Evolutionary conservation across 129 eudicot genomes (phyloP).

Genomic region (Mikania micrantha): DNA sequence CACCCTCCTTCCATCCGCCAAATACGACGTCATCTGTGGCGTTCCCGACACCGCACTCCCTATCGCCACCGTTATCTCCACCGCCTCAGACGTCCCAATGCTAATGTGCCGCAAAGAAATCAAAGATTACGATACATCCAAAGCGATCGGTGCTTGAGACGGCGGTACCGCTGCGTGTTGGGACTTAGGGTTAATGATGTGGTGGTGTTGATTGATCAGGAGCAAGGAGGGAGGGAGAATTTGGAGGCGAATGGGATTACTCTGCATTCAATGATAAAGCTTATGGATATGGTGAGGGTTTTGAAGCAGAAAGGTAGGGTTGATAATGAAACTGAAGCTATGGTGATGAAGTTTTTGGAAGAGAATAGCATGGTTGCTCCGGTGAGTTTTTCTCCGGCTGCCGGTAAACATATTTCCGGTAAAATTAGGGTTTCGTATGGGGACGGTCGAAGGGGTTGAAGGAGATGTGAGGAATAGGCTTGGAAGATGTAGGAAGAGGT

Average conservation of each 20-base stretch:
- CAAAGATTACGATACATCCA: conserved; percentile 77
- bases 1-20: conserved; percentile 41
- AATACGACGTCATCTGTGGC: conserved; percentile 80
- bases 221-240: conserved; percentile 93
- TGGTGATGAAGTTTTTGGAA: conserved; percentile 71
- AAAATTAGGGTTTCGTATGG: conserved; percentile 47
- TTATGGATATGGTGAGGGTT: conserved; percentile 83
- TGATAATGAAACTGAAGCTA: conserved; percentile 58
- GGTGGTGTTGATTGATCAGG: conserved; percentile 88
- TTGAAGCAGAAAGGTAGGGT: conserved; percentile 75
- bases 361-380: conserved; percentile 67
- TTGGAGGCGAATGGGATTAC: conserved; percentile 61
- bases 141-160: conserved; percentile 88
- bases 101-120: conserved; percentile 89
- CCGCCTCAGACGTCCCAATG: conserved; percentile 59
- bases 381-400: conserved; percentile 25
- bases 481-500: no score
- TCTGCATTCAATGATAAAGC: conserved; percentile 70
- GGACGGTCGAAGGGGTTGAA: no score
- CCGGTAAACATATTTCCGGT: neutral
- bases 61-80: conserved; percentile 82
- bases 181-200: conserved; percentile 73
- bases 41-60: conserved; percentile 99
- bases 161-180: conserved; percentile 67
- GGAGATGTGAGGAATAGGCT: no score